Evolutionary conservation across 305 asterid genomes (phyloP), one percentile per base, ranked within the genome.

Genomic region (Fraxinus velutina): DNA sequence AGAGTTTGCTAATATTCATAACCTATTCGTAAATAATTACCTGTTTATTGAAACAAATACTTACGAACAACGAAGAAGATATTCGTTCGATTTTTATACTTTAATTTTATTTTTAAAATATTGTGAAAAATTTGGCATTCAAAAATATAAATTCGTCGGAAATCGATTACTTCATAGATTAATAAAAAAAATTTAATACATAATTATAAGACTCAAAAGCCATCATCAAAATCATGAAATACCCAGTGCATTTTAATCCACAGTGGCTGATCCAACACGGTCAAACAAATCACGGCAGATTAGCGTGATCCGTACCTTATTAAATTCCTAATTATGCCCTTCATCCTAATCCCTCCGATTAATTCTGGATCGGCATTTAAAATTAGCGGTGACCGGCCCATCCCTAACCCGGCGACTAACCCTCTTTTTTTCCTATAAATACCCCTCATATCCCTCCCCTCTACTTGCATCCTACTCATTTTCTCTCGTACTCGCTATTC

Each of bases 341-440:
- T 13, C 8, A 6, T 0, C 33, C 22, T 39, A 24, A 32, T 22
- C 62, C 32, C 78, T 82, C 92, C 89, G 90, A 86, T 85, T 83
- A 83, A 86, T 73, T 37, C 88, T 85, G 85, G 52, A 47, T 85
- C 85, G 89, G 86, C 4, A 75, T 79, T 77, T 78, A 27, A 27
- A 86, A 83, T 78, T 21, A 74, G 78, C 86, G 89, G 86, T 73
- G 62, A 86, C 88, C 85, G 88, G 91, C 73, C 33, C 13, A 6
- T 3, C 85, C 86, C 70, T 86, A 79, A 82, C 80, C 88, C 88
- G 83, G 92, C 85, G 77, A 60, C 37, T 22, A 76, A 79, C 86
- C 90, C 88, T 79, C 73, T 0, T 76, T 68, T 62, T 85, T 86
- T 84, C 94, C 98, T 94, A 94, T 94, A 94, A 94, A 92, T 92